Conservation (phyloP, 2,329 filamentous ascomycete genomes). For the Fusarium brevicatenulatum region DNA sequence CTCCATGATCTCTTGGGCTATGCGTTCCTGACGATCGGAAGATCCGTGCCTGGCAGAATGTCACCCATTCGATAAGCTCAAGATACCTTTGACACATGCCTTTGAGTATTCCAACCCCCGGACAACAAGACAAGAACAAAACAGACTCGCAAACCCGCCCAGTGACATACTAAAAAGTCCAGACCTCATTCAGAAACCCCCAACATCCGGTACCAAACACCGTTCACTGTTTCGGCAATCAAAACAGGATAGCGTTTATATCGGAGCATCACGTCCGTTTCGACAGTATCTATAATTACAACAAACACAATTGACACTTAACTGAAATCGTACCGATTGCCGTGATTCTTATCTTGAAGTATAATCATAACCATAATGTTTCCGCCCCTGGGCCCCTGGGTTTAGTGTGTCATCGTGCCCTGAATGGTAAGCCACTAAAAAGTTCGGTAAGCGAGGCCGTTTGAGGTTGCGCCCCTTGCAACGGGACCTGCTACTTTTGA, state of each 20-base stretch:
- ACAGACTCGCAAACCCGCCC: accelerated
- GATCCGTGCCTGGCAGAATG: background rate
- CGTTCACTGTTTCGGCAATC: background rate
- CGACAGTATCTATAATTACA: background rate
- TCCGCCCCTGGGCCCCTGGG: background rate
- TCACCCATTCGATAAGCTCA: accelerated
- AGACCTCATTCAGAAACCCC: background rate
- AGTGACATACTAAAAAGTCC: background rate
- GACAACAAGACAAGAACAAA: background rate
- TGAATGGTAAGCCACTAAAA: background rate
- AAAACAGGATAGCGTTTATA: background rate
- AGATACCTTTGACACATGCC: background rate
- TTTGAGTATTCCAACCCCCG: background rate
- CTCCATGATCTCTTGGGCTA: accelerated
- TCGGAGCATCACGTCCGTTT: background rate
- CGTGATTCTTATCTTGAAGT: background rate
- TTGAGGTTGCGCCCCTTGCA: slow-evolving; percentile 5
- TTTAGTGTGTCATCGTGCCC: background rate
- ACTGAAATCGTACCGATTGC: background rate
- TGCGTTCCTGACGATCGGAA: background rate
- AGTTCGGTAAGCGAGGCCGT: background rate
- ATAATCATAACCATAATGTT: background rate
- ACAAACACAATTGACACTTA: background rate
- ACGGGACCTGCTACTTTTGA: background rate
- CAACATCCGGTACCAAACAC: background rate